phyloP scores from a whole-genome alignment of 2,329 filamentous ascomycete species.

The Fusarium transvaalense region DNA sequence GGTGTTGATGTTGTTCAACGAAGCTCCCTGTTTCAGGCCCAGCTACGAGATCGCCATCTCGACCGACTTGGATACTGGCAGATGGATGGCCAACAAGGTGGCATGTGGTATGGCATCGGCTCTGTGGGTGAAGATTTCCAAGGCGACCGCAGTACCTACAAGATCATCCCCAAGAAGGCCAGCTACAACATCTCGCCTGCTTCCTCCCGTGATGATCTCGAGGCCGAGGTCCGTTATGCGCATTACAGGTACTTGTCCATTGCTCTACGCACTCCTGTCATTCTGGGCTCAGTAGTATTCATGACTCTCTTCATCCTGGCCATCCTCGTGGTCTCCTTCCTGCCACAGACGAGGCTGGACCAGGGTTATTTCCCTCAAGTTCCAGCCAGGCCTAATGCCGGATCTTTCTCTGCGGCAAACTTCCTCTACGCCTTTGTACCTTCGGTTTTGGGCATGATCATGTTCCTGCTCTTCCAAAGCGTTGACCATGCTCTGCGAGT shows the following conservation, averaged over 20 bases:
- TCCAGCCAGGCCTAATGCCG: constrained; percentile 67
- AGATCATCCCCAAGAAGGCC: constrained; percentile 47
- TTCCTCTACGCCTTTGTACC: constrained; percentile 88
- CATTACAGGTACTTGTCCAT: constrained; percentile 78
- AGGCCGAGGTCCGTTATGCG: constrained; percentile 46
- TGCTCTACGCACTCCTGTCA: constrained; percentile 75
- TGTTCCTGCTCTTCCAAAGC: constrained; percentile 75
- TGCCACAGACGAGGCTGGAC: constrained; percentile 73
- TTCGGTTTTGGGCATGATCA: constrained; percentile 72
- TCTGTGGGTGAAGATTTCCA: constrained; percentile 54
- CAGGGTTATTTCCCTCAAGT: constrained; percentile 80
- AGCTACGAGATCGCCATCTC: constrained; percentile 67
- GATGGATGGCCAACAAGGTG: constrained; percentile 71
- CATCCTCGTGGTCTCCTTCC: constrained; percentile 82
- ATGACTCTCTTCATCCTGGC: constrained; percentile 73
- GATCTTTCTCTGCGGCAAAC: constrained; percentile 85
- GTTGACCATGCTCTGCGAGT: constrained; percentile 75
- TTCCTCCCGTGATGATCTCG: constrained; percentile 48
- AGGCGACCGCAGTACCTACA: constrained; percentile 41
- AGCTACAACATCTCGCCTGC: constrained; percentile 52
- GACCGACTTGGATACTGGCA: constrained; percentile 91
- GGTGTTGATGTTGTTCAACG: constrained; percentile 70
- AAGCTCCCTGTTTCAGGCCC: constrained; percentile 65
- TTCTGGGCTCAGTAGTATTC: constrained; percentile 75
- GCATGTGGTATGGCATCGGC: constrained; percentile 84